Base-by-base conservation (phyloP, 1,139 yeast genomes). In the Magnusiomyces fungicola region DNA sequence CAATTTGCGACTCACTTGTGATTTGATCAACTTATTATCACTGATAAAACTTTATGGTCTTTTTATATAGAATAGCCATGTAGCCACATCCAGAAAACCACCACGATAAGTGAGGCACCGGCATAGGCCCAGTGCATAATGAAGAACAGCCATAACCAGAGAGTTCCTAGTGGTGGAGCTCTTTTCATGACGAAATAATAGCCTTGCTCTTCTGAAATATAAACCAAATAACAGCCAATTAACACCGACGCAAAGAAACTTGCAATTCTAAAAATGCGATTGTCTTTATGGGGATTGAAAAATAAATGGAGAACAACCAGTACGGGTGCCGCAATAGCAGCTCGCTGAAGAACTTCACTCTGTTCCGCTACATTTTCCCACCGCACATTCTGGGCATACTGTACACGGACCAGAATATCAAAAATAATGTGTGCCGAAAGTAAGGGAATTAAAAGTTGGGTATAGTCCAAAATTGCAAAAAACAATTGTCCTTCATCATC, bases 81-180 rank as follows among this genome's bases (percentile, higher is more conserved):
- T 24, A 49, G 43, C 59, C 59, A 63, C 56, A 64, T 62, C 59
- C 63, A 67, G 23, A 57, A 56, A 1, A 55, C 64, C 5, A 67
- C 59, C 0, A 61, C 60, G 1, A 60, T 57, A 33, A 66, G 53
- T n/a, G 67, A 59, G 1, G 59, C 49, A 3, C 64, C 61, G 2
- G 69, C 61, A 61, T 60, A 64, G 24, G 65, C 58, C 68, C 71
- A 67, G 39, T 67, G 69, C 62, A 69, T 58, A 51, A 69, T 73
- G 18, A 69, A 53, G 49, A 69, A 66, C 37, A 68, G 55, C 71
- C 73, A 70, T 7, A 68, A 64, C 66, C 70, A 66, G 6, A 69
- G 53, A 5, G 74, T 69, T 16, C 72, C 73, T 16, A 69, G 53
- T 1, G 73, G 69, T 3, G 73, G 73, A 2, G 71, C 70, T 41